These are phyloP conservation scores for Vigna nakashimae DNA, from an alignment of 306 rosid species.

Conservation along the genomic window DNA sequence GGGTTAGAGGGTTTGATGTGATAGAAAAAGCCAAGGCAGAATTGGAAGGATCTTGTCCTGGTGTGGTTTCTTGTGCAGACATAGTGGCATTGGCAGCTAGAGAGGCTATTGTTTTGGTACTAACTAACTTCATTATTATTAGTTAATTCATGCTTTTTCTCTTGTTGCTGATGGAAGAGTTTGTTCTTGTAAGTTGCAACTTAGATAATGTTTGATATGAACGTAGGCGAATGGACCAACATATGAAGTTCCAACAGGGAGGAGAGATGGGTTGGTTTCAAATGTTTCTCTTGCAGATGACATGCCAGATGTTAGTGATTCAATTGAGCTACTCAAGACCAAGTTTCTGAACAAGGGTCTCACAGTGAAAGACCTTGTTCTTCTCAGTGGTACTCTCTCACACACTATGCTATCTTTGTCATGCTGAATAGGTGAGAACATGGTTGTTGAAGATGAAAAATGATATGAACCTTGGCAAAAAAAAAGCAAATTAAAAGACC, in stretches of 20 bases:
- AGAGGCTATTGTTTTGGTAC: slow-evolving; percentile 75
- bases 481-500: slow-evolving; percentile 2
- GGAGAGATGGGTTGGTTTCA: slow-evolving; percentile 83
- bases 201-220: neutral
- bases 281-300: slow-evolving; percentile 56
- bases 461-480: slow-evolving; percentile 43
- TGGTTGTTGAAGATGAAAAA: slow-evolving; percentile 63
- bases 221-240: slow-evolving; percentile 71
- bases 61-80: slow-evolving; percentile 89
- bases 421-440: slow-evolving; percentile 60
- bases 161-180: neutral
- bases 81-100: slow-evolving; percentile 90
- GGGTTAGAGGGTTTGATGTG: slow-evolving; percentile 78
- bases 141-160: neutral
- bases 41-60: slow-evolving; percentile 71
- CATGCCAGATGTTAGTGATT: slow-evolving; percentile 85
- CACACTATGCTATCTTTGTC: slow-evolving; percentile 34
- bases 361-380: slow-evolving; percentile 77
- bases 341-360: slow-evolving; percentile 74
- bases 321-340: slow-evolving; percentile 63
- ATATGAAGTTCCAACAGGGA: slow-evolving; percentile 75
- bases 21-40: slow-evolving; percentile 75
- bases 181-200: neutral
- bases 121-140: neutral
- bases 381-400: slow-evolving; percentile 69